Base-by-base conservation (phyloP, 1,139 yeast species). In the Hansenula lynferdii region DNA sequence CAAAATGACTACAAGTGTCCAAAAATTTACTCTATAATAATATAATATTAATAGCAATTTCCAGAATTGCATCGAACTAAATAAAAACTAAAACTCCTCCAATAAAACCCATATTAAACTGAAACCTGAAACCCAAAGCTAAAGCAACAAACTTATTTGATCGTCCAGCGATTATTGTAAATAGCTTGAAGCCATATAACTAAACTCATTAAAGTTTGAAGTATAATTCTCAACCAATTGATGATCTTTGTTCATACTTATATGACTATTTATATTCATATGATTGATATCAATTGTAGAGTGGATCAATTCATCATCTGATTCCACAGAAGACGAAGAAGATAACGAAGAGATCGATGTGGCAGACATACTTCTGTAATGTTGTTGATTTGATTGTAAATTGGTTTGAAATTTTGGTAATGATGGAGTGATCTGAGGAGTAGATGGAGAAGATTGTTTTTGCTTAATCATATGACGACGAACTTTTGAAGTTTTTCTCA, bases 401-500 rank as follows among this genome's bases (percentile, higher is more conserved):
- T 15, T 12, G 5, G n/a, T 8, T 28, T 36, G 41, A 14, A 15
- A 22, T 31, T 23, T 18, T 20, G 26, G 31, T 17, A 38, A 38
- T 5, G 28, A 20, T 19, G 25, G 25, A 14, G 25, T 20, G 17
- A 12, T 30, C 18, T 31, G 39, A 33, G 25, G 5, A 12, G 12
- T 39, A 6, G 28, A 20, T 20, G 25, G 28, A 15, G 24, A 19
- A 17, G 15, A 30, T 20, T 31, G 39, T 34, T 34, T 42, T 31
- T 42, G 45, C 29, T 41, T 47, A n/a, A 38, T 35, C 5, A 41
- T 20, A 7, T 49, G 36, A 25, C 52, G 54, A 35, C 49, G 49
- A 32, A 45, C 33, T 36, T 42, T 48, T 14, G 48, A 36, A 15
- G 63, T 56, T 28, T 50, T 70, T 57, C 70, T 67, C 54, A 81